Evolutionary conservation across 768 basidiomycete genomes (phyloP).

Genomic region (Boletus subcaerulescens): DNA sequence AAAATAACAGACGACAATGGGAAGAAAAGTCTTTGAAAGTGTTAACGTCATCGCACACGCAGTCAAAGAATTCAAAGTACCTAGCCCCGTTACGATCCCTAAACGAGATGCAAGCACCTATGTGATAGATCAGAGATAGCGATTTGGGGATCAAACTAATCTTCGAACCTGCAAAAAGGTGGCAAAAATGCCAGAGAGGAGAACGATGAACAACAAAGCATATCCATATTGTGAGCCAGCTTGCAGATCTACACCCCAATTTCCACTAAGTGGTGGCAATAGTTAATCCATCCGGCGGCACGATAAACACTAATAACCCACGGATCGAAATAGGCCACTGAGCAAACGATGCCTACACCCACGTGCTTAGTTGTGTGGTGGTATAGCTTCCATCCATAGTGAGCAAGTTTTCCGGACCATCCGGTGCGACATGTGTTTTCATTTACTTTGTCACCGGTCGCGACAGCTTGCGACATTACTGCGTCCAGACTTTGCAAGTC

Average conservation of each 20-base stretch:
- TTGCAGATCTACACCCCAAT: conserved; percentile 89
- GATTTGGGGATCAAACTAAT: neutral
- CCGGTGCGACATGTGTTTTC: neutral
- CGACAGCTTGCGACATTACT: conserved; percentile 13
- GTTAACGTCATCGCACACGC: conserved; percentile 6
- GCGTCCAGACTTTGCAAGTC: neutral
- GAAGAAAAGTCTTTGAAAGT: conserved; percentile 48
- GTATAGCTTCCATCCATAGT: conserved; percentile 31
- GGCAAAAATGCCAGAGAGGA: conserved; percentile 79
- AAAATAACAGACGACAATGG: conserved; percentile 61
- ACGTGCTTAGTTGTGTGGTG: conserved; percentile 63
- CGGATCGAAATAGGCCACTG: conserved; percentile 90
- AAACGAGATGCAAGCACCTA: conserved; percentile 76
- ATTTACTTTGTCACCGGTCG: conserved; percentile 1
- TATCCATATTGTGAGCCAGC: conserved; percentile 87
- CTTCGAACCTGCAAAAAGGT: conserved; percentile 67
- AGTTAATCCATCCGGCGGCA: neutral
- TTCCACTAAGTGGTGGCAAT: conserved; percentile 48
- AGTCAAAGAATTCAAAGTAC: conserved; percentile 36
- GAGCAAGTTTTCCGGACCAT: conserved; percentile 22
- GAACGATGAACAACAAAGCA: conserved; percentile 78
- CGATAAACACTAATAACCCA: conserved; percentile 36
- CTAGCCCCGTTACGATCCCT: conserved; percentile 79
- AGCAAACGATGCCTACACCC: conserved; percentile 83
- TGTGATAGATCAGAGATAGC: conserved; percentile 2